Evolutionary conservation across 768 basidiomycete genomes (phyloP).

Genomic region (Lentinula detonsa): DNA sequence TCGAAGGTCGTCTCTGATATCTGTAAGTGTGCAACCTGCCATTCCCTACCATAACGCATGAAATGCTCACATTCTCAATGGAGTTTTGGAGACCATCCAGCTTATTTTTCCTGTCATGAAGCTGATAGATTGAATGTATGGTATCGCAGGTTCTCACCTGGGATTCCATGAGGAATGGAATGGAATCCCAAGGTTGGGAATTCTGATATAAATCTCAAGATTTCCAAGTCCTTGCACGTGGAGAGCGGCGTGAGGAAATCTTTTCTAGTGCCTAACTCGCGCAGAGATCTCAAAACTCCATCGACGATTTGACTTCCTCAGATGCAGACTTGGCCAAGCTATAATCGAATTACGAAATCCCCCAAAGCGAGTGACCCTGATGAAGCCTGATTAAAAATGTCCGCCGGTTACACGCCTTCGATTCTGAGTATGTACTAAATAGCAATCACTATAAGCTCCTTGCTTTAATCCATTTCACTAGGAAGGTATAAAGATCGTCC

Average conservation of each 20-base stretch:
- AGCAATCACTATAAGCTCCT: background rate
- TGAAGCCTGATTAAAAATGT: conserved; percentile 2
- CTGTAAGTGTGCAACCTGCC: too few species aligned
- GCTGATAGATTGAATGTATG: too few species aligned
- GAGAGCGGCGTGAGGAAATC: background rate
- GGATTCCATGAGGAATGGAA: background rate
- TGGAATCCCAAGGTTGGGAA: background rate
- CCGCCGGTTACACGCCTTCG: conserved; percentile 5
- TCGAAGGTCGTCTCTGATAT: too few species aligned
- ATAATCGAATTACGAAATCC: background rate
- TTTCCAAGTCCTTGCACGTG: conserved; percentile 1
- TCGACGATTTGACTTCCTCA: background rate
- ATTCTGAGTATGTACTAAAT: background rate
- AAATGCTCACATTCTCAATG: too few species aligned
- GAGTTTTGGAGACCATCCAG: too few species aligned
- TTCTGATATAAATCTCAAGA: background rate
- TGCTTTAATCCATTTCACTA: background rate
- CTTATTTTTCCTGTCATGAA: too few species aligned
- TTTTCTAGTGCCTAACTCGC: background rate
- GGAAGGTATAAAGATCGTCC: conserved; percentile 1
- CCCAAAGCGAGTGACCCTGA: background rate
- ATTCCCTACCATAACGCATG: too few species aligned
- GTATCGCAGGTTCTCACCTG: background rate
- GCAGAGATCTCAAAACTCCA: conserved; percentile 1
- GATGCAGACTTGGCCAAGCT: background rate